Base-by-base conservation (phyloP, 129 eudicot species). In the Cynara cardunculus region DNA sequence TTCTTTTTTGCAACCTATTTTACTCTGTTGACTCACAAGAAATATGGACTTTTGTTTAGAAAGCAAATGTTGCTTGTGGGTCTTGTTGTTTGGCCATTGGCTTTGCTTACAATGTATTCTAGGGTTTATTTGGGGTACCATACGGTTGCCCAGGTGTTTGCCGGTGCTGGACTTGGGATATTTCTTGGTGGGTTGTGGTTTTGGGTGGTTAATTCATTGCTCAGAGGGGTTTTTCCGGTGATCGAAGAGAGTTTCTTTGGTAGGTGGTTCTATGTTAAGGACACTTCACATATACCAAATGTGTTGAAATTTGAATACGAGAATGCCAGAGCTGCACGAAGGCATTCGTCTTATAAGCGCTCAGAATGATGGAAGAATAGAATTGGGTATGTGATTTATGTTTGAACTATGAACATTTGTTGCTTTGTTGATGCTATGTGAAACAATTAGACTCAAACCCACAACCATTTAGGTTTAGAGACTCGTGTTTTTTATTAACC, bases 121-220 rank as follows among this genome's bases (percentile, higher is more conserved):
- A 87, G 98, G 88, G 98, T 94, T 75, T 94, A 94, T 82, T 80
- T 94, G 87, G 98, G 98, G 83, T 94, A 94, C 86, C 98, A 94
- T 69, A 85, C 96, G 0, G 89, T 90, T 66, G 92, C 80, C 0
- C 98, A 94, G 84, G 97, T 94, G 66, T 94, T 86, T 76, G 97
- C 98, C 3, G 96, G 98, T 30, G 98, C 97, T 2, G 74, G 81
- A 5, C 73, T 92, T 18, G 97, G 98, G 76, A 35, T 84, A 39
- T 31, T 86, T 31, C 78, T 90, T 41, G 97, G 97, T 2, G 91
- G 78, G 5, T 80, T 64, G 62, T 92, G 97, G 98, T 94, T 90
- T 84, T 90, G 87, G 91, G 85, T 92, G 75, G 96, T 94, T 32
- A 86, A 94, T 84, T 65, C 75, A 13, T 24, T 67, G 56, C 71